Conservation (phyloP, 2,329 filamentous ascomycete species). For the Phaeosphaeriaceae sp. region DNA sequence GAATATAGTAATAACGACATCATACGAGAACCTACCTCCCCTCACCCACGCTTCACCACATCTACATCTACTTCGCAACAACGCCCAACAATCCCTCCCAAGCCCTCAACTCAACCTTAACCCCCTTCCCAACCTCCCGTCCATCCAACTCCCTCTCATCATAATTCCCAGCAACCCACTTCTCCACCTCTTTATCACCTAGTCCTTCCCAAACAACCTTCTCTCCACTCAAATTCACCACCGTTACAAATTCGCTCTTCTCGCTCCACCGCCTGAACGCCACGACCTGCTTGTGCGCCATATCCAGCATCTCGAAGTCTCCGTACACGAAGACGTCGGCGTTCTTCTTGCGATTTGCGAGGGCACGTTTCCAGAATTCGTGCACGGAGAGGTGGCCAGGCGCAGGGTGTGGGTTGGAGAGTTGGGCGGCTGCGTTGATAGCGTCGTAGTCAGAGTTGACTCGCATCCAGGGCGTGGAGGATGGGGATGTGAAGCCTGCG, state of each 20-base stretch:
- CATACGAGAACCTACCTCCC: too few relatives aligned
- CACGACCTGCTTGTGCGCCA: slow-evolving; percentile 46
- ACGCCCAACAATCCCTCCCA: slow-evolving; percentile 47
- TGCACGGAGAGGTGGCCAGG: slow-evolving; percentile 57
- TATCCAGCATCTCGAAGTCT: slow-evolving; percentile 62
- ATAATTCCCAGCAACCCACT: slow-evolving; percentile 49
- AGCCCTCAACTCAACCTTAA: slow-evolving; percentile 33
- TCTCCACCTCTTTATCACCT: slow-evolving; percentile 31
- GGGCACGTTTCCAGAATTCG: slow-evolving; percentile 66
- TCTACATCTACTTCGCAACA: slow-evolving; percentile 8
- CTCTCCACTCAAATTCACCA: slow-evolving; percentile 45
- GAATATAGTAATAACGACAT: not conserved
- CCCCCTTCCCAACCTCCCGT: slow-evolving; percentile 20
- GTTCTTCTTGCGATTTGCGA: slow-evolving; percentile 64
- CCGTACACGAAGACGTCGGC: slow-evolving; percentile 69
- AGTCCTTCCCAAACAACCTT: slow-evolving; percentile 38
- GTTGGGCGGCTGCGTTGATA: slow-evolving; percentile 66
- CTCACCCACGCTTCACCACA: too few relatives aligned
- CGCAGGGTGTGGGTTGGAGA: slow-evolving; percentile 32
- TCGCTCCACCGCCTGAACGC: slow-evolving; percentile 42
- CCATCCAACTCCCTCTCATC: slow-evolving; percentile 32
- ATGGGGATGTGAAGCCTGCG: slow-evolving; percentile 66
- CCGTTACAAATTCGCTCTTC: slow-evolving; percentile 34
- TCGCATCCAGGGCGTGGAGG: slow-evolving; percentile 66
- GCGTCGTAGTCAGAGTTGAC: slow-evolving; percentile 62